phyloP scores from a whole-genome alignment of 2,329 filamentous ascomycete genomes.

The Sporothrix euskadiensis region DNA sequence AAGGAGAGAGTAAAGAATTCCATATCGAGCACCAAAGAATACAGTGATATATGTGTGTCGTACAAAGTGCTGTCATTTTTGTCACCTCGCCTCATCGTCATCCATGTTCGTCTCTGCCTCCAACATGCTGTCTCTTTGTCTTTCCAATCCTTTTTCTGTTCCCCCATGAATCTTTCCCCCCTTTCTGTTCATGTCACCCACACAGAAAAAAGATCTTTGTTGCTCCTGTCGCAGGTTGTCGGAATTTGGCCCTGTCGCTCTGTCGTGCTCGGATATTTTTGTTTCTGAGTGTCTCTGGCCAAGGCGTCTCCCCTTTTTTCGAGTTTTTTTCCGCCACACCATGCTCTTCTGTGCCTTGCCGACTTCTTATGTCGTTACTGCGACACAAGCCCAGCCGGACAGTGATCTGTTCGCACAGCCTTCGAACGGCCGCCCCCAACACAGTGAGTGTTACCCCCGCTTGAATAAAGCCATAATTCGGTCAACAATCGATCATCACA shows the following conservation, averaged over 20 bases:
- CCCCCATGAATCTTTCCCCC: no score
- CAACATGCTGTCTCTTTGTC: background rate
- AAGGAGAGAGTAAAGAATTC: background rate
- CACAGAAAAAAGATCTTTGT: background rate
- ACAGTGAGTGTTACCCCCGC: no score
- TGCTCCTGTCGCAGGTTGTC: slow-evolving; percentile 20
- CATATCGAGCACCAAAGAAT: background rate
- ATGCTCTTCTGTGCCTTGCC: no score
- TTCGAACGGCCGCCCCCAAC: background rate
- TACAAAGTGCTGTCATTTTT: background rate
- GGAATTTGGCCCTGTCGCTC: background rate
- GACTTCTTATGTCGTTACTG: background rate
- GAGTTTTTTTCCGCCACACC: background rate
- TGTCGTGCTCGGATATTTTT: slow-evolving; percentile 7
- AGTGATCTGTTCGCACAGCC: slow-evolving; percentile 4
- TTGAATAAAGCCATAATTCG: background rate
- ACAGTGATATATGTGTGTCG: background rate
- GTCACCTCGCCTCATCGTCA: background rate
- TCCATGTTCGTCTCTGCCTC: slow-evolving; percentile 6
- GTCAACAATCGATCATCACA: background rate
- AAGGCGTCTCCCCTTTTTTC: background rate
- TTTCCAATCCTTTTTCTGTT: background rate
- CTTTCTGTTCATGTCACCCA: no score
- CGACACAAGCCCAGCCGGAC: background rate
- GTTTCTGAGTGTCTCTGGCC: slow-evolving; percentile 4